Evolutionary conservation across 345 rosid species (phyloP).

Genomic region (Cardamine occulta): DNA sequence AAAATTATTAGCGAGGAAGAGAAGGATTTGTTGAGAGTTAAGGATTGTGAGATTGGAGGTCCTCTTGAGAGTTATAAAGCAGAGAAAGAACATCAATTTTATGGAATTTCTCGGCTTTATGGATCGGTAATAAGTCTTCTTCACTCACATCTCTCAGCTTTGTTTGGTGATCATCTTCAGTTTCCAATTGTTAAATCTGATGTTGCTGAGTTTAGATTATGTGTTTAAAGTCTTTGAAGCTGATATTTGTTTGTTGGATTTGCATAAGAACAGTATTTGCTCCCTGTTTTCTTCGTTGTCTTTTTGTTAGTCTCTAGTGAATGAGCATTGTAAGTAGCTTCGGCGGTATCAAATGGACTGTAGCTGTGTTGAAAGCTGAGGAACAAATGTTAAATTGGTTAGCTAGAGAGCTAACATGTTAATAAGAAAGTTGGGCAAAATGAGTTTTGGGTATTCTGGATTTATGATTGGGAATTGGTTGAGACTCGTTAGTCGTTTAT

Average conservation of each 20-base stretch:
- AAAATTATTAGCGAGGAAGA: conserved; percentile 35
- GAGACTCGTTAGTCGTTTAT: background rate
- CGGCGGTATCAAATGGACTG: background rate
- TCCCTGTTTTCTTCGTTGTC: background rate
- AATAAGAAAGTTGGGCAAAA: conserved; percentile 1
- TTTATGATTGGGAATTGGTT: background rate
- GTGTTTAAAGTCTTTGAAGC: background rate
- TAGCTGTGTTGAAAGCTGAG: conserved; percentile 5
- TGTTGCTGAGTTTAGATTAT: conserved; percentile 2
- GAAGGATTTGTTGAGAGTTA: conserved; percentile 40
- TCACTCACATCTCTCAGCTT: conserved; percentile 12
- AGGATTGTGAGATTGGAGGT: conserved; percentile 52
- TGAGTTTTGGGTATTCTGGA: conserved; percentile 5
- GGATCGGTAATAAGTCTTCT: conserved; percentile 49
- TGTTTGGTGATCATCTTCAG: background rate
- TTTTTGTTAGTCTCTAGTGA: conserved; percentile 17
- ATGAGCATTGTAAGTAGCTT: conserved; percentile 8
- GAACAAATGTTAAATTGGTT: background rate
- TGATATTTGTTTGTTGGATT: background rate
- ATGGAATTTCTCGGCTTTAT: conserved; percentile 44
- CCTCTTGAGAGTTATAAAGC: conserved; percentile 40
- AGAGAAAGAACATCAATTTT: conserved; percentile 43
- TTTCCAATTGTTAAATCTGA: background rate
- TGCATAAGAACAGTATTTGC: background rate
- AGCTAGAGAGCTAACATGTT: conserved; percentile 26